Evolutionary conservation across 495 filamentous ascomycete genomes (phyloP), one percentile per base, ranked within the genome.

Genomic region (Hypomontagnella monticulosa): DNA sequence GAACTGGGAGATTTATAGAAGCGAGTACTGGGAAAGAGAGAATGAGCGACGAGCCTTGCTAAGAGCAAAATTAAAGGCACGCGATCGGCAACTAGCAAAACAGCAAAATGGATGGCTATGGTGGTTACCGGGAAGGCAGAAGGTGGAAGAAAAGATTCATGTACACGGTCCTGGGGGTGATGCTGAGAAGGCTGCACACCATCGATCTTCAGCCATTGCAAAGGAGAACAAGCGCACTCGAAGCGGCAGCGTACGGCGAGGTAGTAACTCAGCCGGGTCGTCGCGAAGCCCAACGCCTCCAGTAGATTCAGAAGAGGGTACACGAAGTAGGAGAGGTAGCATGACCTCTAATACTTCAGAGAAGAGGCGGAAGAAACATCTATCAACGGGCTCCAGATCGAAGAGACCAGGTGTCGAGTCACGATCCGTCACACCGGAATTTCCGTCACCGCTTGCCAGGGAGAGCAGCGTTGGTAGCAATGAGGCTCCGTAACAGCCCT

Each of bases 1-100:
- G 71, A 96, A 96, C 61, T 99, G 95, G 95, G 95, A 99, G 69
- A 75, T 93, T 3, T 99, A 94, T 75, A 84, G 96, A 33, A 85
- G 88, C 23, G 93, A 97, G 59, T 99, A 96, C 72, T 99, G 95
- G 95, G 95, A 97, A 66, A 88, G 87, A 61, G 96, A 99, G 76
- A 99, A 99, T 69, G 93, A 95, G 77, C 86, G 92, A 3, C 91
- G 95, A 11, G 84, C 87, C 4, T 74, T 89, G 44, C 78, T 97
- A 36, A 84, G 92, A 41, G 79, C 85, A 46, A 88, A 89, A 69
- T 72, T 95, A 18, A 83, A 84, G 48, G 82, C 85, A 57, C 83
- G 84, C 4, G 86, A 91, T 63, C 83, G 83, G 30, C 85, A 88
- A 56, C 71, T 90, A 23, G 89, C 89, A 5, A 84, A 83, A 64